These are phyloP conservation scores for Blastocystis sp. DNA, from an alignment of 352 stramenopile genomes.

Conservation along the genomic window DNA sequence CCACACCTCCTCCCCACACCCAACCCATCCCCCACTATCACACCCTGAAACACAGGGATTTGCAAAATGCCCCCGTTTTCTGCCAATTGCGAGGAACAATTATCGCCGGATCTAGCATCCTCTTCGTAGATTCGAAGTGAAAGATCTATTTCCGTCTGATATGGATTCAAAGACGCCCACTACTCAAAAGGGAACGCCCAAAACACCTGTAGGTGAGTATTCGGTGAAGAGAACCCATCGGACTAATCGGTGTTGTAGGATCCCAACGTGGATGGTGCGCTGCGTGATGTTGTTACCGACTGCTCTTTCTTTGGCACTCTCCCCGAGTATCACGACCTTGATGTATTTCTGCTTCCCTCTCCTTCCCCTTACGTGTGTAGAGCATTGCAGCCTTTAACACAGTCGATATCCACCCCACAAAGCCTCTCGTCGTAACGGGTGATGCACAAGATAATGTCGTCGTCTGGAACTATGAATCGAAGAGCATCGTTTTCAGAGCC, in stretches of 20 bases:
- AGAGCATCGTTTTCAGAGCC: conserved; percentile 58
- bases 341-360: not conserved
- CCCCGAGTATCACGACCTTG: conserved; percentile 31
- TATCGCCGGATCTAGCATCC: conserved; percentile 48
- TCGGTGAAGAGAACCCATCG: not conserved
- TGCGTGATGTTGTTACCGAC: conserved; percentile 40
- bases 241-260: conserved; percentile 38
- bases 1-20: not conserved
- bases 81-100: not conserved
- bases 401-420: conserved; percentile 67
- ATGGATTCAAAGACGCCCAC: conserved; percentile 40
- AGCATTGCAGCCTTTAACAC: conserved; percentile 41
- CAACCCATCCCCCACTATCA: not conserved
- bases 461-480: conserved; percentile 61
- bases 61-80: not conserved
- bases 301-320: conserved; percentile 65
- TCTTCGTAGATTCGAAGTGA: not conserved
- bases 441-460: conserved; percentile 38
- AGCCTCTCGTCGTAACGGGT: conserved; percentile 35
- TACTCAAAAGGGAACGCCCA: conserved; percentile 18
- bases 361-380: conserved; percentile 51
- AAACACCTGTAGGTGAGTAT: conserved; percentile 28
- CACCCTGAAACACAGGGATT: too few relatives aligned
- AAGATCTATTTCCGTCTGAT: conserved; percentile 2
- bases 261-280: not conserved